Base-by-base conservation (phyloP, 331 rosid genomes). In the Stylosanthes scabra region DNA sequence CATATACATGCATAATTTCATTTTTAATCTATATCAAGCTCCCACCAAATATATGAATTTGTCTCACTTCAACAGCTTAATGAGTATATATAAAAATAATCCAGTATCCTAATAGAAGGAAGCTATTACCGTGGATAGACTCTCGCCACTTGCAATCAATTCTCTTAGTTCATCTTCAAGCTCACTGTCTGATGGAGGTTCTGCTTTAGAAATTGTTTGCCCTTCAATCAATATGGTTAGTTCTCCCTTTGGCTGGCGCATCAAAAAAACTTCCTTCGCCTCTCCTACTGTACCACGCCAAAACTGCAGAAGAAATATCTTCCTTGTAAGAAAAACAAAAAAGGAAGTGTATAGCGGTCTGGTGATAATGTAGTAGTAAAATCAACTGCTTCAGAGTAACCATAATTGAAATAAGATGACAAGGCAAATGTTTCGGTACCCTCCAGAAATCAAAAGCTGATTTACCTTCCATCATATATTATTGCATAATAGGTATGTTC, bases 261-360 rank as follows among this genome's bases (percentile, higher is more conserved):
- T 40, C 6, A 87, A 90, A 82, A 86, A 92, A 59, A 49, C 81
- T 79, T 84, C 68, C 78, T 75, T 83, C 63, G 99, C 97, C 82
- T 95, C 96, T 28, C 80, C 81, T 66, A 95, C 81, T 39, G 98
- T 82, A 29, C 99, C 96, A 59, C 91, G 91, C 99, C 99, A 92
- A 88, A 95, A 91, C 99, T 92, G 80, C 77, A 66, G 37, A 72
- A 55, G 60, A 20, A 80, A 5, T 42, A 83, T 39, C 68, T 77
- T 12, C 37, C 37, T 3, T 31, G 37, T 31, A 31, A 31, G 3
- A 8, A 49, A 78, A 74, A 66, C 29, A 68, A 31, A 20, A 47
- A 11, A 70, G 3, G 63, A 5, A 49, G 44, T 39, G 40, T 14
- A 73, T 28, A 68, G 11, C 0, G 28, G 20, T 68, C 40, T 57